Evolutionary conservation across 768 basidiomycete genomes (phyloP), one percentile per base, ranked within the genome.

Genomic region (Roridomyces roridus): DNA sequence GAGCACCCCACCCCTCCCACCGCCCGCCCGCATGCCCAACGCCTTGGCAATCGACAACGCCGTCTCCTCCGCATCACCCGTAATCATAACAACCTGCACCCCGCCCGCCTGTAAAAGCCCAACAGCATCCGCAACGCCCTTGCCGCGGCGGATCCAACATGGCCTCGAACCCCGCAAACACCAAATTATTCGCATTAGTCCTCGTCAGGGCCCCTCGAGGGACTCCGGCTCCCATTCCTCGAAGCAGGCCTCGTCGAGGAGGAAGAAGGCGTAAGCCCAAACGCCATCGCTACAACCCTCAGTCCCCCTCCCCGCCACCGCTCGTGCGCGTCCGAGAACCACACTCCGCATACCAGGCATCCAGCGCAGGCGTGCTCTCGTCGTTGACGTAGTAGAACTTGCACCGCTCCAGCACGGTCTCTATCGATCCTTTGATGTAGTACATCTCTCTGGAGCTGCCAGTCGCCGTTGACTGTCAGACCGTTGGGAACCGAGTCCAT

Each of bases 1-100:
- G 55, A 69, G 66, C n/a, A 64, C 64, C 11, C 21, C 31, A 15
- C 31, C 54, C 40, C 46, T 68, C 17, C 67, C 85, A 4, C 81
- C 82, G 57, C 84, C 70, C 50, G 78, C 74, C 1, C 65, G 66
- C 41, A 98, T 75, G 23, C 96, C 96, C 17, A 98, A 82, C 65
- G 92, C 81, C 66, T 85, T 82, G 31, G 94, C 96, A 54, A 97
- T 96, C 45, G 91, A 86, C 29, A 96, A 67, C 3, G 96, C 96
- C 1, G 96, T 98, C 51, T 88, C 81, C 71, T 95, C 93, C 31
- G 94, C 88, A 66, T 98, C 96, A 5, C 96, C 96, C 0, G 96
- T 98, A 68, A 98, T 97, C 96, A 98, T 98, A 40, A 98, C 89
- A n/a, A 98, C 88, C 66, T 96, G 94, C 45, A 98, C 90, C 5